These are phyloP conservation scores for Narthecium ossifragum DNA, from an alignment of 106 monocot species.

Conservation along the genomic window DNA sequence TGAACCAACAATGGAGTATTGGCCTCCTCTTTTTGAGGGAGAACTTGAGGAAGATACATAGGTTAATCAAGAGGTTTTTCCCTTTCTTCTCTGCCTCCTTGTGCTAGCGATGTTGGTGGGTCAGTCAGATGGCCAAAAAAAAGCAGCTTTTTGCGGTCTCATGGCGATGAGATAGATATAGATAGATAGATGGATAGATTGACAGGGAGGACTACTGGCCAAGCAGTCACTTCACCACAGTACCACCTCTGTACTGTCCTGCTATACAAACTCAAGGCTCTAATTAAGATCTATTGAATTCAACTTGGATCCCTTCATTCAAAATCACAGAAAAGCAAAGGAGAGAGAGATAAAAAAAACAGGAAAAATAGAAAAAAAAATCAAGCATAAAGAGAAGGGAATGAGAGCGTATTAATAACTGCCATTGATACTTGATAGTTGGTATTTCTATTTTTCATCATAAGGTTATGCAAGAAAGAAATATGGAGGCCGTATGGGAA, in stretches of 20 bases:
- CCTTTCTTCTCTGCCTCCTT: slow-evolving; percentile 9
- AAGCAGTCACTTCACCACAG: slow-evolving; percentile 54
- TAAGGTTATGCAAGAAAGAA: too few relatives aligned
- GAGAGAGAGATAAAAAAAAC: slow-evolving; percentile 2
- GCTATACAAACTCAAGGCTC: slow-evolving; percentile 16
- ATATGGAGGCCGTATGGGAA: not conserved
- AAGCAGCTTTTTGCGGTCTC: slow-evolving; percentile 20
- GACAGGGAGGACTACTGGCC: slow-evolving; percentile 40
- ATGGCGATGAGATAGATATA: slow-evolving; percentile 16
- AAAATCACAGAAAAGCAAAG: slow-evolving; percentile 1
- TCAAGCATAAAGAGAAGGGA: not conserved
- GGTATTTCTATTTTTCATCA: too few relatives aligned
- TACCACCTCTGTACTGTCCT: slow-evolving; percentile 18
- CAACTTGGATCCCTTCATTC: not conserved
- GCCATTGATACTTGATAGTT: too few relatives aligned
- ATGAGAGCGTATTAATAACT: not conserved
- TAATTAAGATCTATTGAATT: slow-evolving; percentile 18
- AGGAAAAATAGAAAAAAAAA: not conserved
- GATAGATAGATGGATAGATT: slow-evolving; percentile 15
- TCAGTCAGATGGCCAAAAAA: slow-evolving; percentile 13
- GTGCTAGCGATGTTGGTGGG: slow-evolving; percentile 4
- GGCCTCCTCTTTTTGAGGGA: not conserved
- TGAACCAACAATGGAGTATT: not conserved
- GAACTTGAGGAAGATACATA: not conserved
- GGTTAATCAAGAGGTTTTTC: slow-evolving; percentile 10